Percentiles rank a stretch among this genome's conserved stretches.
These are phyloP conservation scores for Cladobotryum mycophilum DNA, from an alignment of 2,329 filamentous ascomycete genomes.

Conservation along the genomic window DNA sequence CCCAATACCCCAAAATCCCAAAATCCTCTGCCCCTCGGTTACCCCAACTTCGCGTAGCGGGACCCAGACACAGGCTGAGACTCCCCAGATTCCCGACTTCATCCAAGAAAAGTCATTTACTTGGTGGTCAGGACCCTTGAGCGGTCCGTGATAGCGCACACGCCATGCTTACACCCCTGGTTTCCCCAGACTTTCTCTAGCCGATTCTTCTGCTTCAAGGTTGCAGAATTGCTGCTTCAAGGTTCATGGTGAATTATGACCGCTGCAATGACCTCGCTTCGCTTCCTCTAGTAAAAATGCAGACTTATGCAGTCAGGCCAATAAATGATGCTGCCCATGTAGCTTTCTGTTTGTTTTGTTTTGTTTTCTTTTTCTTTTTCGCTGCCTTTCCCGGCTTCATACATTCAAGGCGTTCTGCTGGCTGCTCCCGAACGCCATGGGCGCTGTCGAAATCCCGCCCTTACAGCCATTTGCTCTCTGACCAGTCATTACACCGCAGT, in stretches of 20 bases:
- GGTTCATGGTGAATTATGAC: too few species aligned
- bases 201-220: background rate
- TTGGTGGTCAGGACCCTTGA: constrained; percentile 21
- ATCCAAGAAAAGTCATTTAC: constrained; percentile 19
- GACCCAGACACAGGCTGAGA: constrained; percentile 4
- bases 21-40: constrained; percentile 7
- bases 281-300: background rate
- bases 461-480: too few species aligned
- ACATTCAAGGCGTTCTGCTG: too few species aligned
- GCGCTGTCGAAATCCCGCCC: too few species aligned
- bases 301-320: too few species aligned
- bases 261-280: background rate
- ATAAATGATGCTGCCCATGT: too few species aligned
- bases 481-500: too few species aligned
- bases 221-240: background rate
- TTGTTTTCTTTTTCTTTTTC: too few species aligned
- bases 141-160: constrained; percentile 22
- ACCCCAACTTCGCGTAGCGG: constrained; percentile 7
- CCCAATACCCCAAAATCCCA: constrained; percentile 7
- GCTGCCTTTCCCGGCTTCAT: too few species aligned
- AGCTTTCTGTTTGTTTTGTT: too few species aligned
- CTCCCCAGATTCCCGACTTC: constrained; percentile 10
- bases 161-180: constrained; percentile 24
- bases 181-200: constrained; percentile 27
- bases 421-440: too few species aligned